Percentiles rank a stretch among this genome's conserved stretches.
These are phyloP conservation scores for Waltiozyma sp. DNA, from an alignment of 1,139 yeast species.

Conservation along the genomic window DNA sequence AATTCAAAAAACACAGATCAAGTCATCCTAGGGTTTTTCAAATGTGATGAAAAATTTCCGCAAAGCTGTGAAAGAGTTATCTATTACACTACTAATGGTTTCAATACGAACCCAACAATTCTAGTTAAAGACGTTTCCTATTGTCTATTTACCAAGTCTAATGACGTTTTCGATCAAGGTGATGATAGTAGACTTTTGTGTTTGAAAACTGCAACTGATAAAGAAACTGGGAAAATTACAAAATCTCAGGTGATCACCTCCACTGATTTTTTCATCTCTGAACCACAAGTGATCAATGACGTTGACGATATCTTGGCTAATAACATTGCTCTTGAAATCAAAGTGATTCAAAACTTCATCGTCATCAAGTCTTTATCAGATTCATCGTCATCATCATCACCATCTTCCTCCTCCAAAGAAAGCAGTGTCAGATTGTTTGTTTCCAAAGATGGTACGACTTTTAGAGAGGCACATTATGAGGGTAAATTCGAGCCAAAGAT, in stretches of 20 bases:
- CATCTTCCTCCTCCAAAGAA: slow-evolving; percentile 24
- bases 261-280: slow-evolving; percentile 42
- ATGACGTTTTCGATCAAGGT: slow-evolving; percentile 28
- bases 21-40: slow-evolving; percentile 28
- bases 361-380: slow-evolving; percentile 43
- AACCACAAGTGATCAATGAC: slow-evolving; percentile 25
- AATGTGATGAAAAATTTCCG: slow-evolving; percentile 22
- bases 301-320: slow-evolving; percentile 20
- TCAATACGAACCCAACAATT: slow-evolving; percentile 30
- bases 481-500: slow-evolving; percentile 33
- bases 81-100: slow-evolving; percentile 44
- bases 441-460: slow-evolving; percentile 46
- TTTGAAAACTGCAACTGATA: slow-evolving; percentile 29
- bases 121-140: slow-evolving; percentile 20
- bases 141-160: slow-evolving; percentile 46
- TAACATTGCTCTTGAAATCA: slow-evolving; percentile 32
- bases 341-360: slow-evolving; percentile 40
- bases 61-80: slow-evolving; percentile 26
- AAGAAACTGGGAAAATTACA: slow-evolving; percentile 29
- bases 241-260: slow-evolving; percentile 34
- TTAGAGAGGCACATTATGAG: slow-evolving; percentile 41
- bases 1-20: slow-evolving; percentile 32
- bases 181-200: slow-evolving; percentile 40
- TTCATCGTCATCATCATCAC: slow-evolving; percentile 31
- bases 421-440: slow-evolving; percentile 22